Conservation (phyloP, 345 rosid genomes). For the Hypericum perforatum region DNA sequence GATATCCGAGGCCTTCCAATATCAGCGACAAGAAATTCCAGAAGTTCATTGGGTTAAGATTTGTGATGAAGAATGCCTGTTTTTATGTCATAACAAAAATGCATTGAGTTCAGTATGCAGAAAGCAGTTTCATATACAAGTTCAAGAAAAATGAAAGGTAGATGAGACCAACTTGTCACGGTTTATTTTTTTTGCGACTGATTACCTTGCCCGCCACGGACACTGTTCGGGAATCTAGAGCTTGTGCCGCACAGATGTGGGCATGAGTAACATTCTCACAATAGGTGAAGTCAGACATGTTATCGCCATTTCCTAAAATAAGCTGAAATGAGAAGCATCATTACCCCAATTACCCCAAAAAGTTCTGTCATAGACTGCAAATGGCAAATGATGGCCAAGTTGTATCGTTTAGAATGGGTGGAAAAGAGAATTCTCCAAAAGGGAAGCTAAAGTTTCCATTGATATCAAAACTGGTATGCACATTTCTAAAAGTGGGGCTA, state of each 20-base stretch:
- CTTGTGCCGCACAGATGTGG: constrained; percentile 65
- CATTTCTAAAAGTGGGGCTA: too few species aligned
- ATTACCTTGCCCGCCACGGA: constrained; percentile 91
- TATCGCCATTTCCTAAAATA: constrained; percentile 72
- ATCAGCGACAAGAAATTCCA: constrained; percentile 65
- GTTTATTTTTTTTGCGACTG: constrained; percentile 6
- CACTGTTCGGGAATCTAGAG: constrained; percentile 53
- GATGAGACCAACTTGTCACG: not conserved
- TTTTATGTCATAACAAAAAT: constrained; percentile 21
- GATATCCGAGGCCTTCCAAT: constrained; percentile 70
- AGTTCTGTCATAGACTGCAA: not conserved
- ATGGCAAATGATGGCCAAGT: not conserved
- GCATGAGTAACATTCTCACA: constrained; percentile 84
- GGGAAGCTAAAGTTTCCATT: not conserved
- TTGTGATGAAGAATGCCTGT: constrained; percentile 84
- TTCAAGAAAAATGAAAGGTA: constrained; percentile 3
- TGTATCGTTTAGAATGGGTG: not conserved
- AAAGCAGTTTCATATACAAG: constrained; percentile 1
- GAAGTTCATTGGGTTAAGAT: constrained; percentile 62
- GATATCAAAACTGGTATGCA: not conserved
- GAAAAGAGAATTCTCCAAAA: not conserved
- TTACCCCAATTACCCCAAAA: constrained; percentile 33
- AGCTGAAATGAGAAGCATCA: constrained; percentile 54
- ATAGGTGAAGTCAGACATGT: constrained; percentile 80
- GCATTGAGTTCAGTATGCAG: too few species aligned